Base-by-base conservation (phyloP, 331 rosid species). In the Saraca asoca region DNA sequence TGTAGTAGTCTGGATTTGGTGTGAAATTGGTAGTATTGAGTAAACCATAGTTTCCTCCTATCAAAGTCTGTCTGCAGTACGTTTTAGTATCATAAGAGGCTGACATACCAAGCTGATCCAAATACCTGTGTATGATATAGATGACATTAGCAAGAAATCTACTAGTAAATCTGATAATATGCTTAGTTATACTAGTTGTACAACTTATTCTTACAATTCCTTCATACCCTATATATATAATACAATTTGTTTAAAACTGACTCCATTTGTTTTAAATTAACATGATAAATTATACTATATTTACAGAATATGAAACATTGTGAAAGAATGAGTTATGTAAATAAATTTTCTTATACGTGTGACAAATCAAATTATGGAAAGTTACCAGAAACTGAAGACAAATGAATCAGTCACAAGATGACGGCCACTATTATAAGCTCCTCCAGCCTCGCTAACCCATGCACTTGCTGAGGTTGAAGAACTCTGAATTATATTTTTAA, bases 391-490 rank as follows among this genome's bases (percentile, higher is more conserved):
- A 68, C 96, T 94, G 52, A 64, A 85, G 14, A 88, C 95, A 49
- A 90, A 94, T 66, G 99, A 79, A 83, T 94, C 85, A 2, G 91
- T 75, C 71, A 89, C 94, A 58, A 83, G 95, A 66, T 85, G 83
- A 53, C 74, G 87, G 58, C 97, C 99, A 57, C 99, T 94, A 69
- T 86, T 86, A 72, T 82, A 94, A 45, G 99, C 92, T 35, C 99
- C 99, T 71, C 99, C 99, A 3, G 99, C 75, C 79, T 94, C 99
- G 37, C 97, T 97, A 69, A 94, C 97, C 97, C 99, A 94, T 1
- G 97, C 84, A 58, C 49, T 58, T 14, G 86, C 88, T 10, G 80
- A 65, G 52, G 78, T 80, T 69, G 73, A 48, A 54, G 92, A 80
- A 60, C 62, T 79, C 76, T 16, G 68, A 13, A 90, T 73, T 72